Base-by-base conservation (phyloP, 805 yeast species). In the Zygosaccharomyces gambellarensis region DNA sequence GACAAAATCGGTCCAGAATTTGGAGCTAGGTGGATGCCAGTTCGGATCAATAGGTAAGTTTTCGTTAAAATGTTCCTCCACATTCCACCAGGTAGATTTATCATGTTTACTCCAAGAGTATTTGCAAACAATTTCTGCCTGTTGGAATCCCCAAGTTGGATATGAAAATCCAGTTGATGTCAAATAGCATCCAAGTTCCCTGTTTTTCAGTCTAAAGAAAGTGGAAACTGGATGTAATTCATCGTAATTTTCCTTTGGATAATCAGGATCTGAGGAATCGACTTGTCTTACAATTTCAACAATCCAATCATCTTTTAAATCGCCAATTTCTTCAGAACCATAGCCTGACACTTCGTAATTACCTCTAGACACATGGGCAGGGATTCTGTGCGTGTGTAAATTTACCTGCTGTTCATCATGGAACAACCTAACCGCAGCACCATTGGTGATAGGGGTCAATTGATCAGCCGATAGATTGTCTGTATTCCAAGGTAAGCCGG, bases 111-210 rank as follows among this genome's bases (percentile, higher is more conserved):
- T 68, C 61, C 82, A 85, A 32, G 89, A 82, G 53, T 74, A 68
- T 57, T 78, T 80, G 71, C 99, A 94, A 1, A 83, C 84, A 55
- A 94, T 92, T 73, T 94, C 99, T 54, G 96, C 96, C 74, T 94
- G 99, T 65, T 89, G 81, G 79, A 92, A 94, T 19, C 99, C 99
- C 99, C 99, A 94, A 14, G 81, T 82, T 17, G 99, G 99, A 63
- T 90, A 82, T 22, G 80, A 66, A 56, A 74, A 71, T 40, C 97
- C 97, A 9, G 94, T 77, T 11, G 92, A 87, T 56, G 90, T 87
- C 63, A 94, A 72, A 67, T 90, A 90, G 67, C 95, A 95, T 38
- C 86, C 85, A 61, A 89, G 67, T 8, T 67, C 79, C 55, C 74
- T 75, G 67, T 83, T 84, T 61, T 75, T 80, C 57, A 94, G 72